Conservation (phyloP, 108 stramenopile genomes). For the Nitzschia sp. region DNA sequence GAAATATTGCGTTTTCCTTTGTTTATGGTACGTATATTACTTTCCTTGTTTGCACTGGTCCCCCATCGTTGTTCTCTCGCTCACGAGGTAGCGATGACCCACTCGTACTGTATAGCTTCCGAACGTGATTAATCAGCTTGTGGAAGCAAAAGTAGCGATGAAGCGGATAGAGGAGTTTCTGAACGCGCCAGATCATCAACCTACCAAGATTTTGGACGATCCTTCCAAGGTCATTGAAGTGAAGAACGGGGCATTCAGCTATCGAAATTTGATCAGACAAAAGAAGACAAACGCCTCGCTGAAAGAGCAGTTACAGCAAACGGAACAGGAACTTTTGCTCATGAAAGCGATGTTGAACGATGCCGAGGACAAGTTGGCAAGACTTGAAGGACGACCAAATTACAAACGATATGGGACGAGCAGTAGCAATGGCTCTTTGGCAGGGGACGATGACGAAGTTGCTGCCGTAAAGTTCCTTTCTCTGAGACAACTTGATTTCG, state of each 20-base stretch:
- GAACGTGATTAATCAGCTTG: constrained; percentile 77
- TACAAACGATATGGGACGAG: constrained; percentile 12
- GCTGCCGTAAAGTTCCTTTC: constrained; percentile 34
- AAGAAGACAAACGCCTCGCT: constrained; percentile 20
- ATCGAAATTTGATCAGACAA: constrained; percentile 17
- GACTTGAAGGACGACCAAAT: neutral
- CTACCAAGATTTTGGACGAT: constrained; percentile 35
- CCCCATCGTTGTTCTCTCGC: no score
- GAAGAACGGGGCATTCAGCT: constrained; percentile 24
- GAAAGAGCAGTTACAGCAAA: constrained; percentile 50
- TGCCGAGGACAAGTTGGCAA: constrained; percentile 52
- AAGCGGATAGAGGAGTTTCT: constrained; percentile 80
- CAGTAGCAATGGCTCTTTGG: neutral
- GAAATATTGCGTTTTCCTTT: constrained; percentile 96
- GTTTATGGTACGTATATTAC: constrained; percentile 72
- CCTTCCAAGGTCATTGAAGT: constrained; percentile 26
- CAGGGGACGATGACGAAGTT: neutral
- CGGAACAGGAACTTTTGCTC: constrained; percentile 51
- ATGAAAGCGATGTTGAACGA: constrained; percentile 63
- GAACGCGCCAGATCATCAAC: constrained; percentile 50
- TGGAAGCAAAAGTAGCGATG: constrained; percentile 89
- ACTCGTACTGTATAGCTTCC: constrained; percentile 6
- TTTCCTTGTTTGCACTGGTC: no score
- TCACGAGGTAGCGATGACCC: no score
- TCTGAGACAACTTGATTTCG: constrained; percentile 55